phyloP scores from a whole-genome alignment of 257 asterid genomes.

The Knoxia roxburghii region DNA sequence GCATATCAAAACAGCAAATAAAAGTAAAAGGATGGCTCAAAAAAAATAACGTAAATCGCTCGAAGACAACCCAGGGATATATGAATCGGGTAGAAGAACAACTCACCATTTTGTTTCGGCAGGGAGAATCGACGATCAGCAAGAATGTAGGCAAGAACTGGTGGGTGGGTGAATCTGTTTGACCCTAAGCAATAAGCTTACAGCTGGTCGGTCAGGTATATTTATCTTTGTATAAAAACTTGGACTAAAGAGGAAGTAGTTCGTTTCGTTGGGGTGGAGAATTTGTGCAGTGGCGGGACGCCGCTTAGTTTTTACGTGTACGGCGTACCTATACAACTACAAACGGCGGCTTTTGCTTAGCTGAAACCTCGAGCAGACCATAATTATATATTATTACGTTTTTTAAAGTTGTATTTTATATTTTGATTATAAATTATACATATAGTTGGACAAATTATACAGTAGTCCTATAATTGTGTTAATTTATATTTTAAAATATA shows the following conservation, averaged over 20 bases:
- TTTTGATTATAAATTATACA: too few relatives aligned
- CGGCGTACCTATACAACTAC: background rate
- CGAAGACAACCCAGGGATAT: background rate
- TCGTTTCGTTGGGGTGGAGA: conserved; percentile 14
- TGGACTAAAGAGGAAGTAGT: conserved; percentile 6
- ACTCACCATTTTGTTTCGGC: conserved; percentile 12
- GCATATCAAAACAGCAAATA: background rate
- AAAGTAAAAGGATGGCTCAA: background rate
- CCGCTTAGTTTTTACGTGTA: conserved; percentile 28
- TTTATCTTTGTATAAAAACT: conserved; percentile 3
- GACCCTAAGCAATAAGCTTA: background rate
- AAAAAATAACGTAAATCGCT: background rate
- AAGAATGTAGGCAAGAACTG: background rate
- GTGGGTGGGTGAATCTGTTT: background rate
- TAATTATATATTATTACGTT: too few relatives aligned
- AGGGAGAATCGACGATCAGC: background rate
- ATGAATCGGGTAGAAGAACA: too few relatives aligned
- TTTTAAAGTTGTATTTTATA: too few relatives aligned
- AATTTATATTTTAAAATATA: too few relatives aligned
- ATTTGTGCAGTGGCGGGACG: conserved; percentile 21
- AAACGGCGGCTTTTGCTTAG: background rate
- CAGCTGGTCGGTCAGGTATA: background rate
- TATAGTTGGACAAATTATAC: too few relatives aligned
- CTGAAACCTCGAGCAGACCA: background rate
- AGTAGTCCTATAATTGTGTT: too few relatives aligned